phyloP scores from a whole-genome alignment of 2,329 filamentous ascomycete genomes.

The Lasiodiplodia theobromae region DNA sequence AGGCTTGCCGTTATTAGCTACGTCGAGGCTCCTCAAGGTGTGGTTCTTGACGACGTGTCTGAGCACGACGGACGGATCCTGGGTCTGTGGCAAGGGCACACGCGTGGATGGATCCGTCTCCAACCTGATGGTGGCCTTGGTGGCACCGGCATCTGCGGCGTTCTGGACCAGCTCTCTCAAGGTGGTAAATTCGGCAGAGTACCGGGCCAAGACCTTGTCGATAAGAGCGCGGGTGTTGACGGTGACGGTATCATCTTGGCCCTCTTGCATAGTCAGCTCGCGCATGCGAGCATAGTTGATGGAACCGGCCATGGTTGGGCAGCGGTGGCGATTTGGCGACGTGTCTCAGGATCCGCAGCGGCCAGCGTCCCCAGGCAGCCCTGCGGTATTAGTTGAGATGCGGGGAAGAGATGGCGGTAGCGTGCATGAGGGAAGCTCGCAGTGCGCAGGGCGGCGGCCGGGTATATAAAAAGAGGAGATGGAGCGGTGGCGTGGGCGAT shows the following conservation, averaged over 20 bases:
- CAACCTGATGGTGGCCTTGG: constrained; percentile 87
- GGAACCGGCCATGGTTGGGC: constrained; percentile 38
- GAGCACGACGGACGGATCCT: constrained; percentile 73
- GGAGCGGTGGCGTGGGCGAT: background rate
- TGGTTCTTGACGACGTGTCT: constrained; percentile 87
- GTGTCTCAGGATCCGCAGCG: constrained; percentile 6
- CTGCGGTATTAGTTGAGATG: background rate
- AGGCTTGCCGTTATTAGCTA: constrained; percentile 88
- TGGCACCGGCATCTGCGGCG: constrained; percentile 94
- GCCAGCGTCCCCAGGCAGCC: background rate
- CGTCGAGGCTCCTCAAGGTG: constrained; percentile 84
- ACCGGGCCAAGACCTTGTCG: constrained; percentile 95
- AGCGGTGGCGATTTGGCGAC: constrained; percentile 14
- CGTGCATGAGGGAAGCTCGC: background rate
- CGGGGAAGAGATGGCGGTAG: background rate
- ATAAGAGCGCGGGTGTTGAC: constrained; percentile 97
- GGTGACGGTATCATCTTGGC: constrained; percentile 95
- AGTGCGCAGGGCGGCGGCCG: background rate
- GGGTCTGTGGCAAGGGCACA: constrained; percentile 71
- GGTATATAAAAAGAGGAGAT: background rate
- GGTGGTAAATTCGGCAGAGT: constrained; percentile 91
- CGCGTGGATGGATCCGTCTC: constrained; percentile 86
- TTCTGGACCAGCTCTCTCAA: constrained; percentile 96
- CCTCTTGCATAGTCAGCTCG: constrained; percentile 85
- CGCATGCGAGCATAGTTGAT: constrained; percentile 72